phyloP scores from a whole-genome alignment of 805 yeast species.

The Sungouiozyma ichnusensis region DNA sequence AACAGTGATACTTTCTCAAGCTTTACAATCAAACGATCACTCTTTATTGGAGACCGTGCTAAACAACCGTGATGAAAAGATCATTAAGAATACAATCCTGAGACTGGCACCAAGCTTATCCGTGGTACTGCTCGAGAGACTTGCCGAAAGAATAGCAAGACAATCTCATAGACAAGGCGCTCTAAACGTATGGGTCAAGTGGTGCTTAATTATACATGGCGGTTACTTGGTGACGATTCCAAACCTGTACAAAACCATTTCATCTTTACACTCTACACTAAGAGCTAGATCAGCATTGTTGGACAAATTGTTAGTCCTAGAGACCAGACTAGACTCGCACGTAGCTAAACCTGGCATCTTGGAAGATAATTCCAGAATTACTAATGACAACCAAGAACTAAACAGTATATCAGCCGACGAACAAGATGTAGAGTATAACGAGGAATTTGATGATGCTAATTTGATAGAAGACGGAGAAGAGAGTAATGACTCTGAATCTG shows the following conservation, averaged over 20 bases:
- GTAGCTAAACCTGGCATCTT: slow-evolving; percentile 53
- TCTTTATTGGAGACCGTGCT: slow-evolving; percentile 78
- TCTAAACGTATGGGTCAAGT: slow-evolving; percentile 69
- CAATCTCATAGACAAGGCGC: slow-evolving; percentile 44
- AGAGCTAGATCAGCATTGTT: slow-evolving; percentile 55
- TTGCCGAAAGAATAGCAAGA: slow-evolving; percentile 51
- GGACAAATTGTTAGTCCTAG: slow-evolving; percentile 65
- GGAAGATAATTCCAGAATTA: slow-evolving; percentile 21
- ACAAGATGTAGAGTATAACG: slow-evolving; percentile 60
- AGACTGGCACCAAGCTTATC: slow-evolving; percentile 47
- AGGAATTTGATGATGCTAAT: slow-evolving; percentile 45
- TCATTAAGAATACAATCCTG: slow-evolving; percentile 45
- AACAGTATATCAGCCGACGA: slow-evolving; percentile 26
- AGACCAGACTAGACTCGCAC: slow-evolving; percentile 67
- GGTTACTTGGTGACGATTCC: slow-evolving; percentile 41
- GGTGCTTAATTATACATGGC: slow-evolving; percentile 78
- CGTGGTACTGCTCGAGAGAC: slow-evolving; percentile 43
- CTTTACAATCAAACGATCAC: slow-evolving; percentile 79
- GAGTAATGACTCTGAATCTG: slow-evolving; percentile 7
- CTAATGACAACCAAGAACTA: slow-evolving; percentile 30
- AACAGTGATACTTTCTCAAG: slow-evolving; percentile 77
- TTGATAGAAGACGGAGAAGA: slow-evolving; percentile 40
- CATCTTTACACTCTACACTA: slow-evolving; percentile 55
- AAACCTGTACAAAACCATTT: slow-evolving; percentile 45
- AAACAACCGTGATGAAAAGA: slow-evolving; percentile 38